Base-by-base conservation (phyloP, 2,329 filamentous ascomycete species). In the Aspergillus nomiae region DNA sequence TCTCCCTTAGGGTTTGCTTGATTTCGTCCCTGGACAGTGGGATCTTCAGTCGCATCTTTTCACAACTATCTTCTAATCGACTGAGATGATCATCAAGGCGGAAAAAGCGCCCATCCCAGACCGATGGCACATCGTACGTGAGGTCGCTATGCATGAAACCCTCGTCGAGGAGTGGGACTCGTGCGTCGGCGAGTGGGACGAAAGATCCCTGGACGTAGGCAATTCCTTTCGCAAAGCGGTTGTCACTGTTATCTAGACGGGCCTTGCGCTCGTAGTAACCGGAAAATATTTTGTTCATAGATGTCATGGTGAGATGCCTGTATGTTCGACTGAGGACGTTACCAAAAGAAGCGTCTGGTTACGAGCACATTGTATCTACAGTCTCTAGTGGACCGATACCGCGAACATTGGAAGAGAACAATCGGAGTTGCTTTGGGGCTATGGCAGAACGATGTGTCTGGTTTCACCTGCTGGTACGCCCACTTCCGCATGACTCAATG, bases 21-120 rank as follows among this genome's bases (percentile, higher is more conserved):
- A 84, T 69, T 58, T 82, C 71, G 0, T 79, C 75, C 0, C 72
- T 71, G 0, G 81, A 73, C 0, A 84, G 58, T 0, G 83, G 83
- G 1, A 84, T 66, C 30, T 70, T 69, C 1, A 85, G 72, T 1
- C 82, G 77, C 58, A 85, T 71, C 70, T 85, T 85, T 9, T 63
- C 65, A 66, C 82, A 83, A 67, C 77, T 81, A 0, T 66, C 66
- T 21, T 81, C 76, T 0, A 85, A 71, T 7, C 83, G 79, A 24
- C 70, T 67, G 1, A 85, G 66, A 63, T 85, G 83, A 60, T 85
- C 81, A 50, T 84, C 81, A 0, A 85, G 78, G 0, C 83, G 82
- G 73, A 85, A 85, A 67, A 83, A 83, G 2, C 80, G 80, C 0
- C 83, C 81, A 56, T 84, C 81, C 83, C 83, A 85, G 32, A 84